These are phyloP conservation scores for Aspergillus hortae DNA, from an alignment of 2,329 filamentous ascomycete genomes.

Conservation along the genomic window DNA sequence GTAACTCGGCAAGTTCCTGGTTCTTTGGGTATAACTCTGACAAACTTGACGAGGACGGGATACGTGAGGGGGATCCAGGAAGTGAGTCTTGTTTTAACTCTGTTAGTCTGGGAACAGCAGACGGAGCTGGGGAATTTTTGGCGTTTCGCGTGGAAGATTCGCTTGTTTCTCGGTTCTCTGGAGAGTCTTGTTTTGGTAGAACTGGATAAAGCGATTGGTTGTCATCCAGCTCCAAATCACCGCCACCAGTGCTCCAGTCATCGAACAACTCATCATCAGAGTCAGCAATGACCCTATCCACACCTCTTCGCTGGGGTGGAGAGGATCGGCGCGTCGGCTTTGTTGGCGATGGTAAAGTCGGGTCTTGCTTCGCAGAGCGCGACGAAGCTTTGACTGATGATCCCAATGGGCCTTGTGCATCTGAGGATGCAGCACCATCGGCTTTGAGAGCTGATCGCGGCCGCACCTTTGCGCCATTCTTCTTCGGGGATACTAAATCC, in stretches of 20 bases:
- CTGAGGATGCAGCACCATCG: slow-evolving; percentile 3
- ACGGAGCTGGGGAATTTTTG: slow-evolving; percentile 4
- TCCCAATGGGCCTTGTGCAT: neutral
- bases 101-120: slow-evolving; percentile 1
- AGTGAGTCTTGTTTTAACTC: neutral
- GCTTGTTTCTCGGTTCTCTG: slow-evolving; percentile 5
- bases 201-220: slow-evolving; percentile 29
- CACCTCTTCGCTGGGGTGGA: slow-evolving; percentile 5
- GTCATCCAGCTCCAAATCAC: slow-evolving; percentile 18
- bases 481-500: slow-evolving; percentile 34
- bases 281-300: slow-evolving; percentile 28
- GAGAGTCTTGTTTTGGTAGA: slow-evolving; percentile 21
- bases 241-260: slow-evolving; percentile 20
- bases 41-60: slow-evolving; percentile 4
- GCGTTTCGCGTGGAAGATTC: slow-evolving; percentile 1
- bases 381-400: neutral
- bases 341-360: neutral
- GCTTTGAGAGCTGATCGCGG: slow-evolving; percentile 15
- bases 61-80: neutral
- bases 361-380: neutral
- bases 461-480: slow-evolving; percentile 21
- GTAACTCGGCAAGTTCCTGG: slow-evolving; percentile 27
- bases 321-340: slow-evolving; percentile 2
- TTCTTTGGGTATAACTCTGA: slow-evolving; percentile 18
- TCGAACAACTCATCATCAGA: slow-evolving; percentile 33